Evolutionary conservation across 2,329 filamentous ascomycete species (phyloP).

Genomic region (Colletotrichum liaoningense): DNA sequence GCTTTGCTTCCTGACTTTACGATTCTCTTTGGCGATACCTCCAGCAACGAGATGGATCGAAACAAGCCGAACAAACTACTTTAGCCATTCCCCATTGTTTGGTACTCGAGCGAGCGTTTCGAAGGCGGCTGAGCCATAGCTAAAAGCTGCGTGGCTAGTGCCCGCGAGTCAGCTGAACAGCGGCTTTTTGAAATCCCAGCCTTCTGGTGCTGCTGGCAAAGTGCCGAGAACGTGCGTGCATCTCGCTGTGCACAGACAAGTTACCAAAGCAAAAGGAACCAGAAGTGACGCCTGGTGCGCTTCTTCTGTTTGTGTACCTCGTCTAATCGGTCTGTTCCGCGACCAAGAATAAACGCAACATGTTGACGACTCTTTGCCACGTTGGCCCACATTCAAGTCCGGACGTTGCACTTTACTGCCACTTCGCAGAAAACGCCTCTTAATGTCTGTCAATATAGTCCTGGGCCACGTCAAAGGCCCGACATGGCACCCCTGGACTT

Average conservation of each 20-base stretch:
- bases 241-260: constrained; percentile 1
- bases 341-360: constrained; percentile 13
- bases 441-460: neutral
- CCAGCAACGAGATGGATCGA: neutral
- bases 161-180: constrained; percentile 9
- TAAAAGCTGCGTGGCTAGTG: constrained; percentile 12
- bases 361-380: constrained; percentile 27
- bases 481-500: constrained; percentile 13
- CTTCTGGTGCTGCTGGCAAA: constrained; percentile 14
- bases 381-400: neutral
- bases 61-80: neutral
- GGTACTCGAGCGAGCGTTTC: constrained; percentile 18
- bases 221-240: constrained; percentile 20
- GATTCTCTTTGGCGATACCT: neutral
- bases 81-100: neutral
- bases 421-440: neutral
- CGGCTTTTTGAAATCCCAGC: neutral
- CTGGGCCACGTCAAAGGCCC: neutral
- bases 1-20: neutral
- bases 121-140: constrained; percentile 6
- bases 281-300: neutral
- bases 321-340: neutral
- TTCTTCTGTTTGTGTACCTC: neutral
- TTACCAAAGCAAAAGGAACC: neutral
- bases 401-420: neutral